These are phyloP conservation scores for Colletotrichum somersetense DNA, from an alignment of 2,329 filamentous ascomycete species.

Conservation along the genomic window DNA sequence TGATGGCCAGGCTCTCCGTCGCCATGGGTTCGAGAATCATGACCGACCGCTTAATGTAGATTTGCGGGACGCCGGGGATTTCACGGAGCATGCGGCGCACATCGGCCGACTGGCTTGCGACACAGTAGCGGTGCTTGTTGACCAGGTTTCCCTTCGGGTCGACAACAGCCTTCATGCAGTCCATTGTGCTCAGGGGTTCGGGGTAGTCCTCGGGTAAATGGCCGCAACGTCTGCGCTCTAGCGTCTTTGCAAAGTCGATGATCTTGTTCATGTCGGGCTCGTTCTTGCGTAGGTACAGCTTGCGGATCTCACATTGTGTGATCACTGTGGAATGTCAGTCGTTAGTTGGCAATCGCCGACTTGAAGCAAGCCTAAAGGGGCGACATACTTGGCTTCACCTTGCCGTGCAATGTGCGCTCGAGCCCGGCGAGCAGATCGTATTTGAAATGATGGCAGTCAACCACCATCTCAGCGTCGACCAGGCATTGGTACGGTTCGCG, in stretches of 20 bases:
- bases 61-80: constrained; percentile 79
- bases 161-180: constrained; percentile 81
- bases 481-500: constrained; percentile 95
- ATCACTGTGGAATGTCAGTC: constrained; percentile 67
- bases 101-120: constrained; percentile 78
- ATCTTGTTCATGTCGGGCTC: constrained; percentile 68
- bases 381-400: constrained; percentile 81
- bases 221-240: constrained; percentile 79
- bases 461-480: constrained; percentile 87
- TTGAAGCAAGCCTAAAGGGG: neutral
- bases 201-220: constrained; percentile 81
- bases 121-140: constrained; percentile 85
- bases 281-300: constrained; percentile 75
- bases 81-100: constrained; percentile 73
- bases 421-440: constrained; percentile 87
- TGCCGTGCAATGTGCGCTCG: constrained; percentile 86
- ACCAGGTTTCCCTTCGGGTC: constrained; percentile 78
- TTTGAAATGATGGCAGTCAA: constrained; percentile 84
- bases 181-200: constrained; percentile 75
- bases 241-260: constrained; percentile 79
- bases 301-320: constrained; percentile 84
- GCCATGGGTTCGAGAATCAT: constrained; percentile 82
- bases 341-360: neutral
- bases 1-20: constrained; percentile 70
- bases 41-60: constrained; percentile 84